phyloP scores from a whole-genome alignment of 371 early-diverging fungal genomes.

The Rhizopus arrhizus region DNA sequence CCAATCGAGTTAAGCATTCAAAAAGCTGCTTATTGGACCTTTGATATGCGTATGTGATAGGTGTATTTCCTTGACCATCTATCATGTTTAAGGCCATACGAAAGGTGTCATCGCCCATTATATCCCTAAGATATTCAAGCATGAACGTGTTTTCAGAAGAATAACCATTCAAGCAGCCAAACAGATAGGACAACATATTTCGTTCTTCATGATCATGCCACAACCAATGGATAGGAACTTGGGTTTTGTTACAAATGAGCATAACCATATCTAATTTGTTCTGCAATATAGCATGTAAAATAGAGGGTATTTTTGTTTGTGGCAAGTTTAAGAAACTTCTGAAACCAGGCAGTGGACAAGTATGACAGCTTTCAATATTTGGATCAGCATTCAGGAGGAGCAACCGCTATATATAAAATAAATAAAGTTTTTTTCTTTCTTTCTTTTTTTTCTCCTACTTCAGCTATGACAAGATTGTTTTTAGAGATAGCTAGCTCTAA shows the following conservation, averaged over 20 bases:
- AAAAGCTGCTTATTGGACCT: constrained; percentile 21
- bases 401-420: constrained; percentile 27
- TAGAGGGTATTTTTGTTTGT: constrained; percentile 32
- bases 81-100: constrained; percentile 10
- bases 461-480: constrained; percentile 29
- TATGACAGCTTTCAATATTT: constrained; percentile 37
- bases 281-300: constrained; percentile 46
- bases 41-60: constrained; percentile 28
- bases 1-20: background rate
- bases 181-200: constrained; percentile 40
- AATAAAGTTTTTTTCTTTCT: background rate
- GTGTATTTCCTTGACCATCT: constrained; percentile 32
- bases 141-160: constrained; percentile 45
- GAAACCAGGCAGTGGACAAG: background rate
- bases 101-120: background rate
- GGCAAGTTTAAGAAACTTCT: constrained; percentile 2
- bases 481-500: constrained; percentile 53
- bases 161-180: constrained; percentile 25
- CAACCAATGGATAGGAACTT: constrained; percentile 28
- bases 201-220: constrained; percentile 42
- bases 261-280: constrained; percentile 33
- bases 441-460: constrained; percentile 25
- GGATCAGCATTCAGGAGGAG: constrained; percentile 45
- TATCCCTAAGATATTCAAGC: constrained; percentile 21
- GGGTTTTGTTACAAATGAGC: constrained; percentile 15